Evolutionary conservation across 2,329 filamentous ascomycete species (phyloP).

Genomic region (Bimuria novae-zelandiae): DNA sequence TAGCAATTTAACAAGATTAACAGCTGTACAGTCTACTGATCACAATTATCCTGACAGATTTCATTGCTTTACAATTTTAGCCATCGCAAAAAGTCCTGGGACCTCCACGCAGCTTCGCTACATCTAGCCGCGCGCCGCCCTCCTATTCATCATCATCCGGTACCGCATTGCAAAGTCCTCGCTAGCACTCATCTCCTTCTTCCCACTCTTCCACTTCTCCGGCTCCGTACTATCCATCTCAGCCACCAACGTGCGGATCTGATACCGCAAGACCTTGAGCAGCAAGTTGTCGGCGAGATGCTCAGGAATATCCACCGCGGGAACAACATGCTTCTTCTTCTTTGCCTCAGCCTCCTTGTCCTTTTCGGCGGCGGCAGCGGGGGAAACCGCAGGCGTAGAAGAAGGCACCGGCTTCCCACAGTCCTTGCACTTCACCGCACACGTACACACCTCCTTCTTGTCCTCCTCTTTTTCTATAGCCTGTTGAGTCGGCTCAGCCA

Average conservation of each 20-base stretch:
- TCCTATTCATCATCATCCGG: conserved; percentile 5
- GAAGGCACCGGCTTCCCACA: conserved; percentile 24
- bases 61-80: no score
- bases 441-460: conserved; percentile 21
- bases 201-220: conserved; percentile 19
- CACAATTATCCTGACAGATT: no score
- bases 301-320: conserved; percentile 30
- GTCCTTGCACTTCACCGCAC: conserved; percentile 21
- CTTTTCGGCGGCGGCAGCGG: background rate
- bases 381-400: background rate
- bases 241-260: conserved; percentile 42
- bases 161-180: background rate
- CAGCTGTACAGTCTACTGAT: no score
- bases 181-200: conserved; percentile 13
- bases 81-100: no score
- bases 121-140: background rate
- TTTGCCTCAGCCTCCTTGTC: background rate
- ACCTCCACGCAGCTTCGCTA: no score
- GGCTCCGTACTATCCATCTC: conserved; percentile 43
- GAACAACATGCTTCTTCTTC: conserved; percentile 24
- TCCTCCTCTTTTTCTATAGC: background rate
- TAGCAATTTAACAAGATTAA: no score
- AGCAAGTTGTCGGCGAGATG: conserved; percentile 29
- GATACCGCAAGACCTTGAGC: conserved; percentile 41
- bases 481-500: background rate